Percentiles rank a stretch among this genome's conserved stretches.
Conservation (phyloP, 1,139 yeast genomes). For the Hyphopichia buzzinii region DNA sequence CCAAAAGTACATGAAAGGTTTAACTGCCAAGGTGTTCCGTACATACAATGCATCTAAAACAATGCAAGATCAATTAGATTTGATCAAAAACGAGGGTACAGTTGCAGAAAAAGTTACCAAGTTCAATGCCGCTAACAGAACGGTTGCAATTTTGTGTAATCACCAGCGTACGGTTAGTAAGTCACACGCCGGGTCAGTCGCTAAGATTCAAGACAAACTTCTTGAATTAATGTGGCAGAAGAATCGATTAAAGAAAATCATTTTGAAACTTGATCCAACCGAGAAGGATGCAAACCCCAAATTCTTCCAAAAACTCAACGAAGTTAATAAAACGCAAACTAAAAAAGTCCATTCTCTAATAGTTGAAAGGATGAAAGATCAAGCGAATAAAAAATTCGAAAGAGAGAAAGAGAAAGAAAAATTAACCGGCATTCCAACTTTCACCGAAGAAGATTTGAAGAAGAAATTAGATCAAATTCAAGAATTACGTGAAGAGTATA, state of each 20-base stretch:
- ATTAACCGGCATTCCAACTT: conserved; percentile 25
- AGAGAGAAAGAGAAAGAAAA: conserved; percentile 75
- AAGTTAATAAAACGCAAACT: conserved; percentile 64
- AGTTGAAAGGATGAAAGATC: conserved; percentile 60
- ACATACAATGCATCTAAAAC: conserved; percentile 95
- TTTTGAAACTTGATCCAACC: conserved; percentile 61
- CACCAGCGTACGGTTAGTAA: conserved; percentile 93
- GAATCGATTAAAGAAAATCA: conserved; percentile 68
- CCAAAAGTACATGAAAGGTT: conserved; percentile 87
- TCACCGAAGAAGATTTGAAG: conserved; percentile 48
- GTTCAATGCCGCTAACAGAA: conserved; percentile 92
- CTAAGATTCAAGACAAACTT: conserved; percentile 71
- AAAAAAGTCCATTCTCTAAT: conserved; percentile 54
- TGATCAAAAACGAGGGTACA: conserved; percentile 80
- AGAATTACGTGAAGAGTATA: conserved; percentile 53
- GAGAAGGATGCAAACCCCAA: conserved; percentile 50
- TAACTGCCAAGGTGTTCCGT: conserved; percentile 96
- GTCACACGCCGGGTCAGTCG: conserved; percentile 76
- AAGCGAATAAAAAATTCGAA: conserved; percentile 59
- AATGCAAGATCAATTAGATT: conserved; percentile 90
- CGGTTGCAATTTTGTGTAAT: conserved; percentile 94
- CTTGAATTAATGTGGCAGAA: conserved; percentile 84
- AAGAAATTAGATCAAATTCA: conserved; percentile 59
- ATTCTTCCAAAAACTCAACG: conserved; percentile 71
- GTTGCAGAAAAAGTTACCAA: conserved; percentile 83